Conservation (phyloP, 1,139 yeast species). For the Yamadazyma taylorii region DNA sequence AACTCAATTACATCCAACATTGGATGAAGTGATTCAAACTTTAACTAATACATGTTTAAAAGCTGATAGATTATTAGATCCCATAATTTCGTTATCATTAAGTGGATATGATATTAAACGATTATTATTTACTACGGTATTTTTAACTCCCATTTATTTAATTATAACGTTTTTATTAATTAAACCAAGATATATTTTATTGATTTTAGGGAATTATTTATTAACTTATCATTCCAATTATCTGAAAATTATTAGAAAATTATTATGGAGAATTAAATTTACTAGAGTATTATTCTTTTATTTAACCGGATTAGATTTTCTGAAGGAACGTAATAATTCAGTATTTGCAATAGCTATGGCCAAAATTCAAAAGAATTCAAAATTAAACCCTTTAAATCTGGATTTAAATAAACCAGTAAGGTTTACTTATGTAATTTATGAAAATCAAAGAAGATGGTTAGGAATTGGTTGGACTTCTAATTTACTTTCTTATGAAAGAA, state of each 20-base stretch:
- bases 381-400: slow-evolving; percentile 21
- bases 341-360: slow-evolving; percentile 58
- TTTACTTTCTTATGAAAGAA: slow-evolving; percentile 84
- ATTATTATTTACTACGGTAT: slow-evolving; percentile 76
- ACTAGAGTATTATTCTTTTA: slow-evolving; percentile 74
- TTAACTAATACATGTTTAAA: slow-evolving; percentile 74
- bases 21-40: slow-evolving; percentile 86
- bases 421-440: slow-evolving; percentile 91
- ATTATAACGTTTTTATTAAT: slow-evolving; percentile 64
- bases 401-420: slow-evolving; percentile 60
- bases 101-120: slow-evolving; percentile 79
- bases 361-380: slow-evolving; percentile 56
- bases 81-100: slow-evolving; percentile 68
- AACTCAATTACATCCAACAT: slow-evolving; percentile 68
- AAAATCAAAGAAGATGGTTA: slow-evolving; percentile 95
- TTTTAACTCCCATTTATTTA: slow-evolving; percentile 82
- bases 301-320: slow-evolving; percentile 84
- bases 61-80: slow-evolving; percentile 73
- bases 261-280: slow-evolving; percentile 79
- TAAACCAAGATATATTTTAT: slow-evolving; percentile 67
- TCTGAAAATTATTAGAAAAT: slow-evolving; percentile 74
- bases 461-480: slow-evolving; percentile 98
- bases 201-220: slow-evolving; percentile 59
- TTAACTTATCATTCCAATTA: slow-evolving; percentile 86
- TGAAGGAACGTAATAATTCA: slow-evolving; percentile 49